Base-by-base conservation (phyloP, 495 filamentous ascomycete species). In the Neurospora sublineolata region DNA sequence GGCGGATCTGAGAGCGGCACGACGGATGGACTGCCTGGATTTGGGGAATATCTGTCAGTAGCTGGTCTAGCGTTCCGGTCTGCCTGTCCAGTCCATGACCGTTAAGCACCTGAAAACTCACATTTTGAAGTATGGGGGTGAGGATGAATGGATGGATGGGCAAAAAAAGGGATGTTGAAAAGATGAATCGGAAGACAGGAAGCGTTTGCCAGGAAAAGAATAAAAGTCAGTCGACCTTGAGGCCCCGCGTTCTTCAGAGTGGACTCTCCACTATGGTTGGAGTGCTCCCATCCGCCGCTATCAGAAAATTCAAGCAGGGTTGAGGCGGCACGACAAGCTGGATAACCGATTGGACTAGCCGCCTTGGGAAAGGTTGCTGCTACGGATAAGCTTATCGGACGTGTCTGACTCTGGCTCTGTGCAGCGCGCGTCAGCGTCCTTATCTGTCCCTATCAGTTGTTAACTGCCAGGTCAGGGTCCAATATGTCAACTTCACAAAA, bases 1-100 rank as follows among this genome's bases (percentile, higher is more conserved):
- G 73, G 87, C 80, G 37, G 89, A 86, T 71, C 89, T 84, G 67
- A 86, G 80, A 75, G 87, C 86, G 68, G 84, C 84, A 74, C 86
- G 85, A 71, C 87, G 87, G 73, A 89, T 74, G 71, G 83, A 81
- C 80, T 86, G 84, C 87, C 86, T 89, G 71, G 42, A 70, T 18
- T 27, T 20, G 18, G 39, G 46, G 27, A 44, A 46, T 52, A 41
- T 27, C 23, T 11, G 46, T 58, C 46, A 58, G 46, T 27, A 58
- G 20, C 46, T 58, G 46, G 46, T 58, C 20, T 58, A 12, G 20
- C 11, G 11, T 58, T 5, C 46, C n/a, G 46, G 20, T 23, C 20
- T 27, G 46, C 46, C 4, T 14, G 11, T 58, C 20, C 20, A 6
- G 1, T 27, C 11, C 9, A 14, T 12, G 20, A 27, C 20, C 12